Evolutionary conservation across 345 rosid species (phyloP), one percentile per base, ranked within the genome.

Genomic region (Viola odorata): DNA sequence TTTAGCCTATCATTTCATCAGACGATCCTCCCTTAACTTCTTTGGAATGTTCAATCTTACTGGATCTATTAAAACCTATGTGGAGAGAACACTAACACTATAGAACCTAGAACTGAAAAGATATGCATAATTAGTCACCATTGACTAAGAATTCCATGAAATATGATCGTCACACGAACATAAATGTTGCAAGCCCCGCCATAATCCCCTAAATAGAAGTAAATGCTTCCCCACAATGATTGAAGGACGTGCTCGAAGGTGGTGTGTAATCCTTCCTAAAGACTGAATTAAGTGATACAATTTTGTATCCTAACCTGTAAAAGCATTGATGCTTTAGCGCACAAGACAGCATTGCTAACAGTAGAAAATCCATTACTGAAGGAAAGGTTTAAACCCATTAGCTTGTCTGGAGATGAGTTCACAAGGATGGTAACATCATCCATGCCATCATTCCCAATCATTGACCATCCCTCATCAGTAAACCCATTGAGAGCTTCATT

Each of bases 251-350:
- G 32, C 32, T 23, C 32, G 32, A 23, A 23, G 1, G 32, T 23
- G 32, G 32, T 23, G 32, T 23, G 32, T 23, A 23, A 1, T 23
- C 11, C 5, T 42, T 63, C 6, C 42, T 40, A 45, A 11, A 13
- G 16, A 37, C 11, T 7, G 7, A n/a, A 0, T 23, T 45, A 40
- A 12, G 11, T 32, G 23, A 40, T 47, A 60, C 50, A 40, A 57
- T 17, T 39, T 44, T 15, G 63, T 12, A 70, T 41, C 42, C 75
- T n/a, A 4, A 88, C 99, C 97, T 91, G 97, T 71, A 95, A 81
- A 51, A 95, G 96, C 99, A 95, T 95, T 0, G 97, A 95, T 50
- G 99, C 99, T 67, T 88, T 91, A 45, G 99, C 99, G 32, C 99
- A 91, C 63, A 95, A 68, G 48, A 95, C 89, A 0, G 91, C 86